Conservation (phyloP, 768 basidiomycete species). For the Podaxis sp. region DNA sequence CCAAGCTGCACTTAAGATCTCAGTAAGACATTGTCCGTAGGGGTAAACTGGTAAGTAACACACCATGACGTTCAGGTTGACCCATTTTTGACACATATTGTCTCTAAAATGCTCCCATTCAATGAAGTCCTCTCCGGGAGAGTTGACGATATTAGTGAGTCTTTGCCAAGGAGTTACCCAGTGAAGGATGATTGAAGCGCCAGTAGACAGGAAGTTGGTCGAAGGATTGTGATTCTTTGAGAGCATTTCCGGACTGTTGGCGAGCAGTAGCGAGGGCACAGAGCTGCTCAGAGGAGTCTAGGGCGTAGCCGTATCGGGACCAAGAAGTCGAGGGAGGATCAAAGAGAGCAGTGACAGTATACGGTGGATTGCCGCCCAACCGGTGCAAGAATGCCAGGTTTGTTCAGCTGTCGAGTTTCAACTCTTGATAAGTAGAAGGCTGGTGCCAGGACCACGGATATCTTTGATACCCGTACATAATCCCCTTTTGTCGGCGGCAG, state of each 20-base stretch:
- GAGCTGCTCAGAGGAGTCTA: neutral
- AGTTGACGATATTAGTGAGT: neutral
- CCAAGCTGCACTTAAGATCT: constrained; percentile 1
- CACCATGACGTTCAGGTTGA: constrained; percentile 16
- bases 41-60: neutral
- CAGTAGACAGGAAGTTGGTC: neutral
- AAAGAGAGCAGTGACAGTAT: too few relatives aligned
- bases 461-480: too few relatives aligned
- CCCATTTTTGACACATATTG: constrained; percentile 12
- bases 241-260: neutral
- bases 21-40: neutral
- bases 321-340: too few relatives aligned
- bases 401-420: too few relatives aligned
- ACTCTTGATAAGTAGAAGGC: too few relatives aligned
- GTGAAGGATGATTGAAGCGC: neutral
- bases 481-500: too few relatives aligned
- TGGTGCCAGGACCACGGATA: too few relatives aligned
- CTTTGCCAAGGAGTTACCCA: constrained; percentile 8
- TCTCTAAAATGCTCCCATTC: constrained; percentile 15
- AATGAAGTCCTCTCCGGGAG: constrained; percentile 4
- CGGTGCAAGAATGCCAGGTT: too few relatives aligned
- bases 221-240: neutral
- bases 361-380: too few relatives aligned
- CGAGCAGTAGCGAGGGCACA: neutral
- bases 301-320: too few relatives aligned